Evolutionary conservation across 306 rosid genomes (phyloP), one percentile per base, ranked within the genome.

Genomic region (Lathyrus aphaca): DNA sequence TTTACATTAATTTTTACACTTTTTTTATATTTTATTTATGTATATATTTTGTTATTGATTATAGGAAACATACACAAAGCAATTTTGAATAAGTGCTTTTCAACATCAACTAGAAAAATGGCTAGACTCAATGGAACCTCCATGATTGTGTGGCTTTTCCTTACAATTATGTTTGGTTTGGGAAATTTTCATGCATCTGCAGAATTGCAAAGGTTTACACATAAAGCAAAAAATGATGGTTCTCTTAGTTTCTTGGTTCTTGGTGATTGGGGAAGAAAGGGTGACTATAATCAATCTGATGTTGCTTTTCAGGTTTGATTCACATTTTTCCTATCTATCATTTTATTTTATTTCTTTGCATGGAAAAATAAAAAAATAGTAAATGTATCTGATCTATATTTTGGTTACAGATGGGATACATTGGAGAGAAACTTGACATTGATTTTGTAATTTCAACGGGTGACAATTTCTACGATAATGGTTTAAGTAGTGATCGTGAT

Each of bases 221-320:
- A 76, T 16, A 37, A 79, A 1, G 46, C 86, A 0, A 85, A 79
- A 63, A n/a, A 5, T 55, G 84, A 79, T 74, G 79, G 58, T 14
- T 76, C 86, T 42, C 84, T 85, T 55, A 79, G 63, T 79, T 82
- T 85, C 72, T 79, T 85, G 79, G 89, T 85, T 54, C 0, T 85
- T 66, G 82, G 89, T 46, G 89, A 85, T 8, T 85, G 89, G 89
- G 89, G 89, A 70, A 79, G 89, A 62, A 79, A 74, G 82, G 89
- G 89, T 46, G 57, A 63, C 27, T 85, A 59, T 46, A 85, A 85
- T 45, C 89, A 85, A 15, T 85, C 89, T 14, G 10, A 66, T 55
- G 82, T 85, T 71, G 86, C 86, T 48, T 74, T 35, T 37, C 86
- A 85, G 88, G 88, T 74, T 55, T 18, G 67, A 23, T 2, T 15